Evolutionary conservation across 176 grass and related monocot species (phyloP), one percentile per base, ranked within the genome.

Genomic region (Poa annua): DNA sequence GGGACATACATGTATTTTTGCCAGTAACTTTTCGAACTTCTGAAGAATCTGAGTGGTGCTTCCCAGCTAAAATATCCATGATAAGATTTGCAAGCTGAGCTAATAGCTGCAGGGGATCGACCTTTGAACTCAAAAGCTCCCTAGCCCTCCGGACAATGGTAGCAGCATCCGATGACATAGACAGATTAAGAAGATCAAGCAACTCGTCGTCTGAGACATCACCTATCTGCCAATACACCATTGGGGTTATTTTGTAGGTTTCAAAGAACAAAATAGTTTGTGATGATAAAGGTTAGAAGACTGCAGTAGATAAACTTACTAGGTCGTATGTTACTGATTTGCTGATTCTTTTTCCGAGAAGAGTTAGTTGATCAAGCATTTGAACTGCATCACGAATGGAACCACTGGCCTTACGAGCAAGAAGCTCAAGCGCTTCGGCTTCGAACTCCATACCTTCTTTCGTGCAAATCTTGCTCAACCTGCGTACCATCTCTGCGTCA

Each of bases 191-290:
- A 22, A 97, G 81, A 69, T 94, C 90, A 76, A 97, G 84, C 81
- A 97, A 87, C 61, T 92, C 95, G 75, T 94, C 90, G 81, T 97
- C 92, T 19, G 92, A 97, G 32, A 92, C 84, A 67, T 94, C 92
- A 54, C 95, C 95, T 73, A 94, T 88, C 95, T 97, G 90, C 26
- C 62, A 85, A 86, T 68, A 70, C 7, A 76, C 1, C 21, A 76
- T 9, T 74, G 42, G 8, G 20, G 20, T 88, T 91, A 45, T 80
- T 68, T 14, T 80, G 13, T 59, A 50, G 36, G 48, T 77, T 77
- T 3, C 22, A 53, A 81, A n/a, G 3, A 81, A 53, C 51, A 36
- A 71, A 75, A 15, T 10, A 34, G 7, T 44, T 55, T 72, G 39
- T 44, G 20, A 47, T 81, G 13, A 13, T 69, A 84, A 62, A 82